phyloP scores from a whole-genome alignment of 23 red algal species.

The Pyropia haitanensis region DNA sequence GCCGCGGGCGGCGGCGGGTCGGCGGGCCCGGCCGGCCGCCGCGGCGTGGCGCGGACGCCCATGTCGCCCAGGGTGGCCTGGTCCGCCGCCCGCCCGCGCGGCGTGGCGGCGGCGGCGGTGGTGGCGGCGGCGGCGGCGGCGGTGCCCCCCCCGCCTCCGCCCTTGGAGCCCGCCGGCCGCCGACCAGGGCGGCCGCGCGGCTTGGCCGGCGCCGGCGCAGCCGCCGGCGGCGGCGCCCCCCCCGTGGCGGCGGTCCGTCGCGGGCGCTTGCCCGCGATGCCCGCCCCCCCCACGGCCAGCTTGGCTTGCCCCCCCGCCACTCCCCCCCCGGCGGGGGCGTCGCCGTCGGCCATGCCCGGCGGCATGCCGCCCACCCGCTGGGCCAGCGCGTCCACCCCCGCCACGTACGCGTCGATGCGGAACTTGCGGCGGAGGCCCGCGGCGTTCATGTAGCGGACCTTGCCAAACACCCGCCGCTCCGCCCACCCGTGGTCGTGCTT shows the following conservation, averaged over 20 bases:
- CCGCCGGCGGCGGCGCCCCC: background rate
- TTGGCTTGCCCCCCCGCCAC: background rate
- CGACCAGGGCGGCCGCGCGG: too few species aligned
- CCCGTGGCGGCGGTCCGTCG: background rate
- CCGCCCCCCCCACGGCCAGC: background rate
- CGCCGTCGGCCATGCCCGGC: conserved; percentile 18
- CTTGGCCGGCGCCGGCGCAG: too few species aligned
- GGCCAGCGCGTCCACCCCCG: conserved; percentile 21
- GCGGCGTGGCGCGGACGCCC: too few species aligned
- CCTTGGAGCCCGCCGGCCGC: too few species aligned
- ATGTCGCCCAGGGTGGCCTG: too few species aligned
- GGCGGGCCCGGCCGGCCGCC: too few species aligned
- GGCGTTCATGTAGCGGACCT: conserved; percentile 87
- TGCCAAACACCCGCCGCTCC: conserved; percentile 85
- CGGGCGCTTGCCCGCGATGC: background rate
- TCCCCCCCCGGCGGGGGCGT: background rate
- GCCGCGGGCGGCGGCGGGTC: too few species aligned
- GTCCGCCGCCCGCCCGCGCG: too few species aligned
- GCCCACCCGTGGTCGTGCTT: conserved; percentile 84
- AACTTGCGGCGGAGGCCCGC: conserved; percentile 85
- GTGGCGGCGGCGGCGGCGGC: too few species aligned
- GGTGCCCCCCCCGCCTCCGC: too few species aligned
- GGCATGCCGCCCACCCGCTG: conserved; percentile 23
- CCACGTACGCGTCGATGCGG: conserved; percentile 65
- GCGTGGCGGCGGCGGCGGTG: too few species aligned